Evolutionary conservation across 345 rosid genomes (phyloP), one percentile per base, ranked within the genome.

Genomic region (Carallia brachiata): DNA sequence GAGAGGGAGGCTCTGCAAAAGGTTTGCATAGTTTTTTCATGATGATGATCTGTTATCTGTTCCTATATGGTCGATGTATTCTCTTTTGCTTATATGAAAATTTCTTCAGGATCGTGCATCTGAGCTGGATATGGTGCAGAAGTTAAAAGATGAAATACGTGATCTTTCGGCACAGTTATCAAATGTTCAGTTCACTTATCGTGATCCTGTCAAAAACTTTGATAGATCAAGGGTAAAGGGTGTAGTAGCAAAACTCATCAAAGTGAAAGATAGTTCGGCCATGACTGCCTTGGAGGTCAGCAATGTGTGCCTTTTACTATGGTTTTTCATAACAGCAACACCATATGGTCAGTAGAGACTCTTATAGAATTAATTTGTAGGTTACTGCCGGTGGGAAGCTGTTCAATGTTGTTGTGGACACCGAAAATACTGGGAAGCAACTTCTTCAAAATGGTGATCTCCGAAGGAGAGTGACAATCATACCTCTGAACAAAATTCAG

Each of bases 161-260:
- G 82, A 84, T 75, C 86, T 87, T 75, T 90, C 90, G 64, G 90
- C 90, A 28, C 92, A 83, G 39, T 67, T 92, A 67, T 84, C 96
- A 68, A 92, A 89, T 85, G 90, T 89, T 82, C 89, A 95, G 77
- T 95, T 95, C 82, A 74, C 78, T 30, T 95, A 88, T 72, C 82
- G 89, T 13, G 99, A 95, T 83, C 99, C 98, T 54, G 81, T 74
- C 58, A 95, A 80, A 75, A 85, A 89, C 73, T 95, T 95, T 80
- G 97, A 95, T 64, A 83, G 94, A 78, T 86, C 92, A 52, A 92
- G 85, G 84, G 99, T 95, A 78, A 95, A 95, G 81, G 99, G 99
- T 40, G 97, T 90, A 73, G 94, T 95, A 50, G 96, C 99, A 79
- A 92, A 84, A 77, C 91, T 92, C 70, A 83, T 95, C 74, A 84